Base-by-base conservation (phyloP, 345 rosid genomes). In the Linum trigynum region DNA sequence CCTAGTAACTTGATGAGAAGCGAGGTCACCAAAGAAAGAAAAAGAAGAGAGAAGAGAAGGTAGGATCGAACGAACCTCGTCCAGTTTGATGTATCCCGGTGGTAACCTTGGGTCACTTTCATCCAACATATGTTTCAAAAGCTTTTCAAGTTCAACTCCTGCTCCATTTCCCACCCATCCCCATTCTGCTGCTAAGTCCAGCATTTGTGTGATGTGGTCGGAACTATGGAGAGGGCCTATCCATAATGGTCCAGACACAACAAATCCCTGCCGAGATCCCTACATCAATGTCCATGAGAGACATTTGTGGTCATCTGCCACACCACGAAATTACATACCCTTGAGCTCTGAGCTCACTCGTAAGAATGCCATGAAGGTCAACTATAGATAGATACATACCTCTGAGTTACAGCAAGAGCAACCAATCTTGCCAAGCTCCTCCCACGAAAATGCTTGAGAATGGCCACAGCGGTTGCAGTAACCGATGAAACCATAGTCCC, bases 21-120 rank as follows among this genome's bases (percentile, higher is more conserved):
- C 0, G 32, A 23, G 32, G 32, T 23, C 32, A 42, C 14, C 51
- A 43, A 38, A 55, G 10, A 60, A 1, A 61, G 32, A 14, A 61
- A 7, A 11, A 66, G 41, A 70, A 43, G 50, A 62, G 35, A 61
- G 16, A 32, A 59, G 23, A 6, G 61, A 12, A 39, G 48, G 43
- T 23, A 4, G 15, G 16, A 38, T 6, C 32, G 50, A 61, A 23
- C 2, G 3, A 62, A 88, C 98, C 98, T 88, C 83, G 64, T 90
- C 97, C 78, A 90, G 61, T 76, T 84, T 88, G 70, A 82, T 85
- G 82, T 82, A 92, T 68, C 98, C 98, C n/a, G 80, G 79, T 10
- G 90, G 90, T 32, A 90, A 72, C 74, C 84, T 84, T 39, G 90
- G 86, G 71, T 92, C 86, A 65, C 88, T 86, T 77, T 92, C 97